phyloP scores from a whole-genome alignment of 169 alveolate species.

The Plasmodium cynomolgi region DNA sequence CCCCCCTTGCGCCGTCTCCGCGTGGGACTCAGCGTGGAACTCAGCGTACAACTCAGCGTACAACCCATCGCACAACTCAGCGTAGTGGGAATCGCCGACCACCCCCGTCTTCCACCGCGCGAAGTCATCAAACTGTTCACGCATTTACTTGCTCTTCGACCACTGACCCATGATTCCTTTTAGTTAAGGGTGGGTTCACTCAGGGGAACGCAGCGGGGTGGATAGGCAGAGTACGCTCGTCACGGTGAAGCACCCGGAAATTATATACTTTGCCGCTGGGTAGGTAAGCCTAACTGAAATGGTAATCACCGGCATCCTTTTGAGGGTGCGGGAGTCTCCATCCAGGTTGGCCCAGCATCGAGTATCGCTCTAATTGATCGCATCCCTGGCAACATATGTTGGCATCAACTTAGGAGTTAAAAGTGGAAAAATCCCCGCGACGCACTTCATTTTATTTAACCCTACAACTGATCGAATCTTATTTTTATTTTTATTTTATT shows the following conservation, averaged over 20 bases:
- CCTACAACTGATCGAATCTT: background rate
- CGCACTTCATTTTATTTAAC: background rate
- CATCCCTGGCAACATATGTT: background rate
- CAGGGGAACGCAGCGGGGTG: background rate
- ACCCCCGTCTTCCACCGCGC: too few species aligned
- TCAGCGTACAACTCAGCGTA: too few species aligned
- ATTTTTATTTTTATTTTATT: too few species aligned
- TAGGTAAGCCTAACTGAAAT: background rate
- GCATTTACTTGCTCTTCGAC: background rate
- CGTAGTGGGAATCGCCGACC: too few species aligned
- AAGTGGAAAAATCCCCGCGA: background rate
- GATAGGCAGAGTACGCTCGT: background rate
- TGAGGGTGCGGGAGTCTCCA: background rate
- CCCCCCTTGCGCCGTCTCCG: too few species aligned
- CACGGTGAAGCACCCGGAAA: background rate
- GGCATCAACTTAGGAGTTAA: background rate
- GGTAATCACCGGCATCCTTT: background rate
- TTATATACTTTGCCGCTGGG: background rate
- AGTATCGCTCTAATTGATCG: background rate
- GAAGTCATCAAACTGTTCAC: background rate
- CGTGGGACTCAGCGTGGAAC: too few species aligned
- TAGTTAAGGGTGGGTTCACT: background rate
- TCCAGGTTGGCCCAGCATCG: background rate
- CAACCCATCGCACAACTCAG: too few species aligned
- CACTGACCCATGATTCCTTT: background rate